Conservation (phyloP, 306 rosid genomes). For the Crataegus laevigata region DNA sequence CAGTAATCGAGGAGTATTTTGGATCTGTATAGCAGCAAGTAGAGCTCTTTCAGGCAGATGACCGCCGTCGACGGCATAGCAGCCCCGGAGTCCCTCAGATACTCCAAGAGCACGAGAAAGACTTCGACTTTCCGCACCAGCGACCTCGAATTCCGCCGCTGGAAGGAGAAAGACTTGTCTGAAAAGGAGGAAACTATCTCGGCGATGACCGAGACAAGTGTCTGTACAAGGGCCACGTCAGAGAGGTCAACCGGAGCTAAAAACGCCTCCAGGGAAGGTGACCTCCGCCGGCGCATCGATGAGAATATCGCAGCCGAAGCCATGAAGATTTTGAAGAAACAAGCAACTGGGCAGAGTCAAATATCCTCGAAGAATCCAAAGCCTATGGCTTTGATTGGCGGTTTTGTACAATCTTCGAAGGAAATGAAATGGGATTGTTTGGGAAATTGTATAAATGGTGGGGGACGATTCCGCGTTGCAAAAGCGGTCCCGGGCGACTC, state of each 20-base stretch:
- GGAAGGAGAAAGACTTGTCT: slow-evolving; percentile 40
- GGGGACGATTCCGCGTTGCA: not conserved
- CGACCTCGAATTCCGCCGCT: slow-evolving; percentile 65
- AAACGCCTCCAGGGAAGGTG: slow-evolving; percentile 80
- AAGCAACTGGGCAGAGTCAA: not conserved
- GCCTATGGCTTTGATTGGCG: not conserved
- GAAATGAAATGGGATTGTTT: not conserved
- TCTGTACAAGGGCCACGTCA: slow-evolving; percentile 60
- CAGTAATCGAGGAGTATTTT: slow-evolving; percentile 86
- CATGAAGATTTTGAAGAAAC: slow-evolving; percentile 26
- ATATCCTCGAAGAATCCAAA: not conserved
- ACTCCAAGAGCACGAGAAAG: slow-evolving; percentile 59
- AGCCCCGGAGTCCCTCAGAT: slow-evolving; percentile 33
- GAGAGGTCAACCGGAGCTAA: slow-evolving; percentile 83
- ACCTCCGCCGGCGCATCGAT: slow-evolving; percentile 78
- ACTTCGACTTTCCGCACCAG: slow-evolving; percentile 58
- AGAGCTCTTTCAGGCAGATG: slow-evolving; percentile 80
- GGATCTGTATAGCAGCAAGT: slow-evolving; percentile 67
- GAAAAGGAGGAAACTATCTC: slow-evolving; percentile 59
- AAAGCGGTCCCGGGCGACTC: not conserved
- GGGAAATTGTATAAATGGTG: not conserved
- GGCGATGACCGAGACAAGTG: slow-evolving; percentile 44
- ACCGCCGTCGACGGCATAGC: slow-evolving; percentile 50
- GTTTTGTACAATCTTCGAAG: not conserved
- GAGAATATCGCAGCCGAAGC: slow-evolving; percentile 84